Base-by-base conservation (phyloP, 106 monocot species). In the Dendrobium officinale region DNA sequence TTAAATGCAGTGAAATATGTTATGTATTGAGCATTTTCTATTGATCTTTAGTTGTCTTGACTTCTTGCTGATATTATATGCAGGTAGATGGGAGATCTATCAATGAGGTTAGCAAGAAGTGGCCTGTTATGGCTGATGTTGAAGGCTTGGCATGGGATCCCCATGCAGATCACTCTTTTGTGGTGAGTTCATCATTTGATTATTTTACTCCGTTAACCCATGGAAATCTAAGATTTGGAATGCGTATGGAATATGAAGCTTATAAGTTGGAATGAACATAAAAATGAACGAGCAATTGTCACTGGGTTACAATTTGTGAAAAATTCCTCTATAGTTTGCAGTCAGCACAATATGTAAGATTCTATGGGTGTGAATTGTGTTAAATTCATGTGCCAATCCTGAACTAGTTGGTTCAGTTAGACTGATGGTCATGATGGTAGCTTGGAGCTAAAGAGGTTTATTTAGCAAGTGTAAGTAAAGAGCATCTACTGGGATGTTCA, bases 81-180 rank as follows among this genome's bases (percentile, higher is more conserved):
- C 95, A 93, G 98, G 81, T 87, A 80, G 98, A 98, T 85, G 82
- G 88, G 83, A 88, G 84, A 79, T 88, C 84, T 75, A 79, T 77
- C 67, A 80, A 67, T 47, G 80, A 78, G 67, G 68, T 78, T 72
- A 73, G 73, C 49, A 79, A 83, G 48, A 92, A 75, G 54, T 98
- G 94, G 98, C 75, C 78, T 75, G 84, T 98, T 73, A 15, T 74
- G 27, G 84, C 91, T 55, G 95, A 91, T 81, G 92, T 98, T 79
- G 98, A 98, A 85, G 95, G 94, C 83, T 84, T 98, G 77, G 91
- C 84, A 81, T 98, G 94, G 94, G 86, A 98, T 68, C 98, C 95
- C 56, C 92, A 91, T 59, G 85, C 80, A 80, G 89, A 98, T 55
- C 77, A 98, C 77, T 77, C 82, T 3, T 98, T 93, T 88, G 87